Evolutionary conservation across 495 filamentous ascomycete species (phyloP), one percentile per base, ranked within the genome.

Genomic region (Lindgomyces ingoldianus): DNA sequence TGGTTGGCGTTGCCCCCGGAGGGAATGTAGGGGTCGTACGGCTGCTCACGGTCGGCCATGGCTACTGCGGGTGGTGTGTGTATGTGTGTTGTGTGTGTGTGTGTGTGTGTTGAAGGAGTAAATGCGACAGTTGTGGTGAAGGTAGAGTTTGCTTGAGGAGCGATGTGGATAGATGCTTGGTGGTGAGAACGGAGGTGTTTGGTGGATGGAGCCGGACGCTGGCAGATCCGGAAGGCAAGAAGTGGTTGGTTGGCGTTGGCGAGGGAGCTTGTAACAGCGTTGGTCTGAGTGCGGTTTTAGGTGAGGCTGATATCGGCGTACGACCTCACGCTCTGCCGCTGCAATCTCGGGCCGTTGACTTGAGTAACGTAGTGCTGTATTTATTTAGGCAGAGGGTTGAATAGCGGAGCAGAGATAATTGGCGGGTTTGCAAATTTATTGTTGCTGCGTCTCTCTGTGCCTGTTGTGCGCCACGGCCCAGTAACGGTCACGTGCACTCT

Each of bases 1-100:
- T 76, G 78, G 49, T 76, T 73, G 51, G 74, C 76, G 62, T 76
- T 77, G 73, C 61, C 52, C 25, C 83, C 86, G 65, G 83, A 83
- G 65, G 91, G 91, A 73, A 94, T 93, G 79, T 95, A 96, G 46
- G 91, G 91, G 74, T 96, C 91, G 77, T 96, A 96, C 57, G 91
- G 91, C 73, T 83, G 84, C 68, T 91, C 86, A 72, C 83, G 82
- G 73, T 85, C 84, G 76, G 88, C 81, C 88, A 91, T 83, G 76
- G 71, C 57, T 70, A 47, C 53, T 48, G 46, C 46, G 51, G 45
- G 47, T 39, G 63, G 21, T 56, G 44, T 22, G 26, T 47, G 30
- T 18, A 18, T 30, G 30, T 4, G 29, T 30, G 4, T 45, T 25
- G 46, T 18, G 46, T 22, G 24, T 6, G 30, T 21, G 36, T 39